phyloP scores from a whole-genome alignment of 169 alveolate species.

The Eimeria necatrix region DNA sequence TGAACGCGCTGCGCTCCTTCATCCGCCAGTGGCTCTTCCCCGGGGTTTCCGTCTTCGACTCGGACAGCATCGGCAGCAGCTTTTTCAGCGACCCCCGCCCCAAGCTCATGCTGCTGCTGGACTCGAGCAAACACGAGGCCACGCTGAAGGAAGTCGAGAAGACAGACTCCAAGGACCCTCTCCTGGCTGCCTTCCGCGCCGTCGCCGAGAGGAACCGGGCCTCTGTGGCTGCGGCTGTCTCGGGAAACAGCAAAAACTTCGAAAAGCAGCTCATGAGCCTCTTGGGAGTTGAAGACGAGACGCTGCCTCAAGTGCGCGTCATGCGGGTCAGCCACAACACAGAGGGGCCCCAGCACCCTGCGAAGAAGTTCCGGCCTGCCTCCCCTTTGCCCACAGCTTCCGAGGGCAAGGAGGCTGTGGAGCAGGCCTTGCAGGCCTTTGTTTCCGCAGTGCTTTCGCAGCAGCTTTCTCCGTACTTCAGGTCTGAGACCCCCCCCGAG shows the following conservation, averaged over 20 bases:
- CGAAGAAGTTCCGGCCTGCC: slow-evolving; percentile 55
- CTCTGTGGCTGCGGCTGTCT: slow-evolving; percentile 61
- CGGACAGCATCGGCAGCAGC: slow-evolving; percentile 59
- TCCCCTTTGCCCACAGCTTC: neutral
- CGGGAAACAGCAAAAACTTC: slow-evolving; percentile 54
- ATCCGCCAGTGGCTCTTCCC: slow-evolving; percentile 77
- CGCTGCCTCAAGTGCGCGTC: slow-evolving; percentile 68
- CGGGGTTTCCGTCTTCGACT: slow-evolving; percentile 55
- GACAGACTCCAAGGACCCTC: slow-evolving; percentile 27
- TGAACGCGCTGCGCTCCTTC: slow-evolving; percentile 42
- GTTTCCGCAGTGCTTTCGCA: slow-evolving; percentile 39
- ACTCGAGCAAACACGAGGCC: neutral
- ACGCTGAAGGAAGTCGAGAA: slow-evolving; percentile 32
- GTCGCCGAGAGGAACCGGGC: slow-evolving; percentile 45
- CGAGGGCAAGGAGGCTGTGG: neutral
- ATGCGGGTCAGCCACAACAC: slow-evolving; percentile 58
- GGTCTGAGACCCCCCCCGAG: slow-evolving; percentile 76
- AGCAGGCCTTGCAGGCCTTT: neutral
- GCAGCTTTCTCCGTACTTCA: slow-evolving; percentile 53
- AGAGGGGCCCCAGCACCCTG: slow-evolving; percentile 78
- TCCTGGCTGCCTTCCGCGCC: slow-evolving; percentile 54
- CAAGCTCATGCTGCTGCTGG: slow-evolving; percentile 60
- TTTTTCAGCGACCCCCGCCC: slow-evolving; percentile 72
- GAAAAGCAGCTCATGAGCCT: slow-evolving; percentile 72
- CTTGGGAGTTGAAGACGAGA: slow-evolving; percentile 73